Evolutionary conservation across 148 eudicot genomes (phyloP).

Genomic region (Rhododendron molle): DNA sequence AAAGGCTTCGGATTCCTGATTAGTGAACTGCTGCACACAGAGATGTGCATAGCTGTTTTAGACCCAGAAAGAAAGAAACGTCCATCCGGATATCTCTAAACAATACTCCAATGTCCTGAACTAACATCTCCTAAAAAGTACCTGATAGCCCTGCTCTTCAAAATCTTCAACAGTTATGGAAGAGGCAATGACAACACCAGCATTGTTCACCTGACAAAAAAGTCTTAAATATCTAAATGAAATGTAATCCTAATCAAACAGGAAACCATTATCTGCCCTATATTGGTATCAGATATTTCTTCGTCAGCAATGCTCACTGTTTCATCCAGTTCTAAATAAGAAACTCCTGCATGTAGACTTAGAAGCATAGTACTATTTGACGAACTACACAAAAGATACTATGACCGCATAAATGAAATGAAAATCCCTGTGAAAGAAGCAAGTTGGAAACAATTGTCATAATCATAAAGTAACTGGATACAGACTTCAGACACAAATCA

Average conservation of each 20-base stretch:
- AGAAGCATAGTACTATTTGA: background rate
- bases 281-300: conserved; percentile 15
- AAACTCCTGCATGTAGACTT: conserved; percentile 13
- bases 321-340: conserved; percentile 14
- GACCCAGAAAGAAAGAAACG: background rate
- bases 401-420: background rate
- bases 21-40: background rate
- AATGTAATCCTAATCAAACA: background rate
- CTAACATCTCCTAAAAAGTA: background rate
- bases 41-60: background rate
- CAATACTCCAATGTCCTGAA: background rate
- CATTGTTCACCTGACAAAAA: conserved; percentile 15
- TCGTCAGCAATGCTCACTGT: conserved; percentile 13
- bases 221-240: background rate
- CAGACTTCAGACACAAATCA: background rate
- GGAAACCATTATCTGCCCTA: conserved; percentile 10
- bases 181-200: conserved; percentile 12
- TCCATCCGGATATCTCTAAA: background rate
- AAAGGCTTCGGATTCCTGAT: conserved; percentile 8
- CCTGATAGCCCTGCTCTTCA: conserved; percentile 25
- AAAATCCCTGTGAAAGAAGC: background rate
- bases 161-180: conserved; percentile 22
- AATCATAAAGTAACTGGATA: background rate
- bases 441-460: background rate
- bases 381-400: background rate